phyloP scores from a whole-genome alignment of 1,284 basidiomycete genomes.

The Cryptococcus deneoformans region DNA sequence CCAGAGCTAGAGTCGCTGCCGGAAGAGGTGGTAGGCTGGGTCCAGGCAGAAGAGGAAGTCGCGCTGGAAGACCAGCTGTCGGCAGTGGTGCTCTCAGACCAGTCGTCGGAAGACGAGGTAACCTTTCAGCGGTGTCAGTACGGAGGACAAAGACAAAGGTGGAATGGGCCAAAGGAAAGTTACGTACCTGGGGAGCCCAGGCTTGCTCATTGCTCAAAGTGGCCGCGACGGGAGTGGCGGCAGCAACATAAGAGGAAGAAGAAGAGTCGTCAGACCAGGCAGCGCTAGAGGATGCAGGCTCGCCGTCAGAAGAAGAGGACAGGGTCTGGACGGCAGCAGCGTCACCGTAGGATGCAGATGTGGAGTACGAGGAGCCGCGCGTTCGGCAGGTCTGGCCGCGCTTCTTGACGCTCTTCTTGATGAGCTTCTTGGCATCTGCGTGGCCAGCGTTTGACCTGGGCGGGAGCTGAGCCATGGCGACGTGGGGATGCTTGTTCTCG shows the following conservation, averaged over 20 bases:
- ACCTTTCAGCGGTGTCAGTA: background rate
- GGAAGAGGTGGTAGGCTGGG: slow-evolving; percentile 5
- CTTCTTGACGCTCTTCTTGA: slow-evolving; percentile 28
- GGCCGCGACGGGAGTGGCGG: background rate
- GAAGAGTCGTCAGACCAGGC: background rate
- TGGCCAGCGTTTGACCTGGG: slow-evolving; percentile 21
- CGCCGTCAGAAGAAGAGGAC: slow-evolving; percentile 1
- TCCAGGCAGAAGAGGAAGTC: background rate
- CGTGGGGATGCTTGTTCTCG: slow-evolving; percentile 3
- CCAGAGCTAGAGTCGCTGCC: background rate
- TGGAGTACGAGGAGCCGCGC: slow-evolving; percentile 6
- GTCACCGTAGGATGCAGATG: slow-evolving; percentile 10
- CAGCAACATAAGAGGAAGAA: slow-evolving; percentile 3
- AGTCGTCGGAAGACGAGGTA: slow-evolving; percentile 1
- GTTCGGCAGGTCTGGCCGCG: slow-evolving; percentile 23
- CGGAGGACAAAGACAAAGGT: background rate
- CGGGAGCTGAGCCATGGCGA: slow-evolving; percentile 5
- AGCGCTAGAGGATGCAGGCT: slow-evolving; percentile 1
- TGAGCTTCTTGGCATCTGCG: slow-evolving; percentile 24
- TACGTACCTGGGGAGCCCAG: slow-evolving; percentile 4
- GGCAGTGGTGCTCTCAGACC: slow-evolving; percentile 2
- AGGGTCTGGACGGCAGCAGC: slow-evolving; percentile 1
- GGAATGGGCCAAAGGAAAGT: background rate
- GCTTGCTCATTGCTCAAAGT: slow-evolving; percentile 4
- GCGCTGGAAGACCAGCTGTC: slow-evolving; percentile 1